These are phyloP conservation scores for Histomonas meleagridis DNA, from an alignment of 208 protist species.

Conservation along the genomic window DNA sequence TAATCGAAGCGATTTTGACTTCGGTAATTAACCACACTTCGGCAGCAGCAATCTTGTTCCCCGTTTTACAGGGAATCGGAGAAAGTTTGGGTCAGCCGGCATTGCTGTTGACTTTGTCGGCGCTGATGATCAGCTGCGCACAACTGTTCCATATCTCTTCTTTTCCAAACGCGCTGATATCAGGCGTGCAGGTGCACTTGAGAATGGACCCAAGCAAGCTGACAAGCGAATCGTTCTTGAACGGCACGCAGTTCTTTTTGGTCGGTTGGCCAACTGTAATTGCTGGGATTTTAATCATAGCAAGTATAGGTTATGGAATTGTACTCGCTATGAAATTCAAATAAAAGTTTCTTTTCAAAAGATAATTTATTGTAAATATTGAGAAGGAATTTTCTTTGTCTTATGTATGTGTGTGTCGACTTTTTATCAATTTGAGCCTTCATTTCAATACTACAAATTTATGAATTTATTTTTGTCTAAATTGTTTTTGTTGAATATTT, in stretches of 20 bases:
- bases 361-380: no score
- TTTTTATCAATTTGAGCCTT: no score
- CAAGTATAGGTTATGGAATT: background rate
- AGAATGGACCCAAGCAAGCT: conserved; percentile 28
- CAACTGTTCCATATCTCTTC: conserved; percentile 20
- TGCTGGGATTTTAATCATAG: background rate
- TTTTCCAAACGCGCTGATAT: conserved; percentile 16
- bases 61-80: background rate
- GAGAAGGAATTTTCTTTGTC: no score
- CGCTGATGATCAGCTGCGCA: background rate
- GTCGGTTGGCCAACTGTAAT: background rate
- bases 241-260: background rate
- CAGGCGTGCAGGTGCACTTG: background rate
- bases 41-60: conserved; percentile 6
- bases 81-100: background rate
- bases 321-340: background rate
- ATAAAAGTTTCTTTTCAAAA: no score
- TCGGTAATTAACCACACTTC: conserved; percentile 23
- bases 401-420: no score
- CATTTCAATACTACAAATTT: no score
- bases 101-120: background rate
- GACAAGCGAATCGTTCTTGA: background rate
- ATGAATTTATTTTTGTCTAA: no score
- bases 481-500: no score
- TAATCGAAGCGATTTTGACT: background rate